Evolutionary conservation across 2,329 filamentous ascomycete species (phyloP).

Genomic region (Fusarium begoniae): DNA sequence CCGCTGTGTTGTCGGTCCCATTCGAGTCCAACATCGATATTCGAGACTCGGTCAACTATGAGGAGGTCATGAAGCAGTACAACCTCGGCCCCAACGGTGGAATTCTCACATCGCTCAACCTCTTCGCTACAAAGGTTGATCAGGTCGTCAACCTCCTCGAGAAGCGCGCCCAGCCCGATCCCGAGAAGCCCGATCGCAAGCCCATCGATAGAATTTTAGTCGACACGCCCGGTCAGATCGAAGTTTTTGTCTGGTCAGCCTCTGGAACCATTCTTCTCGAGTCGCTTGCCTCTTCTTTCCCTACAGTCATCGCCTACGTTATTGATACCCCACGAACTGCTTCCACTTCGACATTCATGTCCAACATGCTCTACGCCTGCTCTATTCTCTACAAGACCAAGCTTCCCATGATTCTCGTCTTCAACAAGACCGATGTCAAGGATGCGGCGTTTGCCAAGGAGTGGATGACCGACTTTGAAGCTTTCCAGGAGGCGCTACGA

Average conservation of each 20-base stretch:
- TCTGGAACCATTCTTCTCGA: conserved; percentile 94
- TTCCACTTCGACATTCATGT: conserved; percentile 98
- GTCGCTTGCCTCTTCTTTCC: conserved; percentile 91
- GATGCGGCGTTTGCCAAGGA: conserved; percentile 92
- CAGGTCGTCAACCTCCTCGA: conserved; percentile 90
- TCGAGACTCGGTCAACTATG: conserved; percentile 98
- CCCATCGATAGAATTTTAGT: conserved; percentile 86
- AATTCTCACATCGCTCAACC: conserved; percentile 92
- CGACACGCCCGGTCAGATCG: conserved; percentile 97
- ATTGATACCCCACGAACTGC: conserved; percentile 95
- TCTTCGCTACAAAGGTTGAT: conserved; percentile 98
- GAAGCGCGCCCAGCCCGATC: conserved; percentile 78
- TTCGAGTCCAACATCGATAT: conserved; percentile 99
- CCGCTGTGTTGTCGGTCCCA: conserved; percentile 90
- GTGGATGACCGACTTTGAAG: conserved; percentile 99
- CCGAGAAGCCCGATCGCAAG: conserved; percentile 66
- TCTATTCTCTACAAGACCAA: conserved; percentile 99
- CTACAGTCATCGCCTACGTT: conserved; percentile 95
- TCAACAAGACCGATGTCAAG: conserved; percentile 98
- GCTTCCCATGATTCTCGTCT: conserved; percentile 97
- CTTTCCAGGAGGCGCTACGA: conserved; percentile 87
- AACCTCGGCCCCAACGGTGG: conserved; percentile 97
- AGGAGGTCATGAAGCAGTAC: conserved; percentile 99
- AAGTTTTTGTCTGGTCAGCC: conserved; percentile 98
- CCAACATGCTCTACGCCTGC: conserved; percentile 99